Evolutionary conservation across 2,329 filamentous ascomycete species (phyloP).

Genomic region (Plectosphaerella plurivora): DNA sequence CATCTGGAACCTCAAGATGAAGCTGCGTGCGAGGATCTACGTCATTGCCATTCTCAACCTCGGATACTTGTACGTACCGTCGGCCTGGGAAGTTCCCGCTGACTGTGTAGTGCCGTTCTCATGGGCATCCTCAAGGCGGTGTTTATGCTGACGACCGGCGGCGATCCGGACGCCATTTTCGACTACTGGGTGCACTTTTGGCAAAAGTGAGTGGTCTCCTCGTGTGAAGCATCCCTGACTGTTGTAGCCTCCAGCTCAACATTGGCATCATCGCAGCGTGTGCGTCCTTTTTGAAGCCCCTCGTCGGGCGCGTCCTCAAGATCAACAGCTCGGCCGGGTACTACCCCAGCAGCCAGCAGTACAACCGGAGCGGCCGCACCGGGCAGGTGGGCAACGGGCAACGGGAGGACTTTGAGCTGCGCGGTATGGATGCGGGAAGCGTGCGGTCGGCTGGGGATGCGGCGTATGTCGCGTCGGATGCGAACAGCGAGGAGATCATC

Average conservation of each 20-base stretch:
- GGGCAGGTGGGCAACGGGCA: background rate
- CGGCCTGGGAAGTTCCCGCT: background rate
- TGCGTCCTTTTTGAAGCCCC: constrained; percentile 31
- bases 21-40: constrained; percentile 18
- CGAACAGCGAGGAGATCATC: constrained; percentile 6
- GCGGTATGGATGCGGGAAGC: background rate
- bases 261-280: constrained; percentile 34
- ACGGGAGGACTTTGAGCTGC: constrained; percentile 1
- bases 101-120: constrained; percentile 15
- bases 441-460: background rate
- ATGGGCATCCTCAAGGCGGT: constrained; percentile 23
- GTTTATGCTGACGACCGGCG: constrained; percentile 21
- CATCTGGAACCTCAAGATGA: constrained; percentile 22
- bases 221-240: background rate
- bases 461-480: background rate
- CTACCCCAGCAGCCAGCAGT: constrained; percentile 3
- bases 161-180: constrained; percentile 19
- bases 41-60: constrained; percentile 23
- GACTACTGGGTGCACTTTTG: constrained; percentile 19
- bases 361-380: constrained; percentile 5
- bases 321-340: constrained; percentile 11
- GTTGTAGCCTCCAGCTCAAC: constrained; percentile 31
- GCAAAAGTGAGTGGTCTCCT: constrained; percentile 12
- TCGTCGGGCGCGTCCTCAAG: constrained; percentile 23
- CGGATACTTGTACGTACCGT: constrained; percentile 19